Percentiles rank a stretch among this genome's conserved stretches.
Conservation (phyloP, 1,284 basidiomycete species). For the Moesziomyces aphidis region DNA sequence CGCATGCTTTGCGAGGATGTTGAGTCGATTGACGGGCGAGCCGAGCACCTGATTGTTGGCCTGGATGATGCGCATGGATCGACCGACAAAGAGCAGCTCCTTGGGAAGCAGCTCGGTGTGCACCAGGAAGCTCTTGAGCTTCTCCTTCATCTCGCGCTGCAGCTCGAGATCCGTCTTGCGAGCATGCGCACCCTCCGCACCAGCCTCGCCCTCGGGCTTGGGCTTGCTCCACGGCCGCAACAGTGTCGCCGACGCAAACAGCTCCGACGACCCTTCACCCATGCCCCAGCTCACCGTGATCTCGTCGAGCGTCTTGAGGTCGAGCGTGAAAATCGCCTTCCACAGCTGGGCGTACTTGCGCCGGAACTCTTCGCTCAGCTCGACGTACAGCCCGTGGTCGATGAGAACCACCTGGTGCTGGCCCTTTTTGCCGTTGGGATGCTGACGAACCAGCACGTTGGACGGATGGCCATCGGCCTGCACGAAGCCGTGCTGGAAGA, state of each 20-base stretch:
- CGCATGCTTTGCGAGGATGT: constrained; percentile 63
- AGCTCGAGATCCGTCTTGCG: constrained; percentile 48
- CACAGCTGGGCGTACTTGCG: constrained; percentile 60
- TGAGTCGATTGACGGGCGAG: constrained; percentile 63
- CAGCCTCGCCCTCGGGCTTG: constrained; percentile 31
- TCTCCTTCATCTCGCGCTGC: constrained; percentile 54
- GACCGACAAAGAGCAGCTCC: constrained; percentile 60
- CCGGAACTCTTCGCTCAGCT: constrained; percentile 54
- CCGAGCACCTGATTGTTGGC: constrained; percentile 61
- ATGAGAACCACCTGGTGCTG: constrained; percentile 61
- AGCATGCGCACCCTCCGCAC: constrained; percentile 17
- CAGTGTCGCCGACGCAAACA: constrained; percentile 59
- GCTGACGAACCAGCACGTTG: constrained; percentile 57
- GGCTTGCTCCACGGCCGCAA: constrained; percentile 58
- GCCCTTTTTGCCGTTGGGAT: constrained; percentile 54
- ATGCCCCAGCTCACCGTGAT: constrained; percentile 60
- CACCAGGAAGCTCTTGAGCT: constrained; percentile 56
- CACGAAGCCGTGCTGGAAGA: constrained; percentile 62
- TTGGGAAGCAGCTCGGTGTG: constrained; percentile 62
- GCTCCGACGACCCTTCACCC: constrained; percentile 55
- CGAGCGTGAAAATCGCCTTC: constrained; percentile 59
- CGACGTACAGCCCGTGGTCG: constrained; percentile 62
- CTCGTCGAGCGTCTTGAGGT: constrained; percentile 50
- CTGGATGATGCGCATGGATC: constrained; percentile 61
- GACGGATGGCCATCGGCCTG: constrained; percentile 60